Evolutionary conservation across 2,329 filamentous ascomycete species (phyloP), one percentile per base, ranked within the genome.

Genomic region (Escovopsis weberi): DNA sequence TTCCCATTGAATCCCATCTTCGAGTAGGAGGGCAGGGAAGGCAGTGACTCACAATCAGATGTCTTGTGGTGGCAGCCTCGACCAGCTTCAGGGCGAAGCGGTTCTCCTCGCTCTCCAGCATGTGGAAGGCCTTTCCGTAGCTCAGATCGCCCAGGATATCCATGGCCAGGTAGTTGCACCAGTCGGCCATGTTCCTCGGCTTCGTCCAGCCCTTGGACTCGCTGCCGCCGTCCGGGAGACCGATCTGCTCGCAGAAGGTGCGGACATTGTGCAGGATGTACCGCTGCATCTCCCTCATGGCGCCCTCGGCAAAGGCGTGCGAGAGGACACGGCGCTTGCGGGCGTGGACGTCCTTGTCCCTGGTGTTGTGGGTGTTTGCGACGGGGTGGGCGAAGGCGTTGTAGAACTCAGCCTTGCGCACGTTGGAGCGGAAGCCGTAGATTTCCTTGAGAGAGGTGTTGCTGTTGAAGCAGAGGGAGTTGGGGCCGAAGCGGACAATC

Each of bases 401-500:
- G 64, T 85, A 85, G 63, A 85, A 85, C 50, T 78, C 70, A 35
- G 79, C 71, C 62, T 85, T 85, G 59, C 70, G 65, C 28, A 80
- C 74, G 46, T 79, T 79, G 56, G 73, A 60, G 39, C 67, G 67
- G 64, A 78, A 75, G 49, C 77, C 75, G 60, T 81, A 79, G 47
- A 82, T 80, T 15, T 77, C 71, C 56, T 76, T 75, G 45, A 85
- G 65, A 1, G 82, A 80, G 7, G 72, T 70, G 47, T 72, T 73
- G 43, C 77, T 80, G 67, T 91, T 89, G 64, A 93, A 75, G 1
- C 80, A 85, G 36, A 94, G 64, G 46, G 75, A 76, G 59, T 86
- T 85, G 37, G 85, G 85, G 0, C 82, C 82, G 50, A 82, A 84
- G 26, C 85, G 82, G n/a, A 89, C 81, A 40, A 78, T 59, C n/a